Evolutionary conservation across 805 yeast genomes (phyloP).

Genomic region (Nakazawaea ernobii): DNA sequence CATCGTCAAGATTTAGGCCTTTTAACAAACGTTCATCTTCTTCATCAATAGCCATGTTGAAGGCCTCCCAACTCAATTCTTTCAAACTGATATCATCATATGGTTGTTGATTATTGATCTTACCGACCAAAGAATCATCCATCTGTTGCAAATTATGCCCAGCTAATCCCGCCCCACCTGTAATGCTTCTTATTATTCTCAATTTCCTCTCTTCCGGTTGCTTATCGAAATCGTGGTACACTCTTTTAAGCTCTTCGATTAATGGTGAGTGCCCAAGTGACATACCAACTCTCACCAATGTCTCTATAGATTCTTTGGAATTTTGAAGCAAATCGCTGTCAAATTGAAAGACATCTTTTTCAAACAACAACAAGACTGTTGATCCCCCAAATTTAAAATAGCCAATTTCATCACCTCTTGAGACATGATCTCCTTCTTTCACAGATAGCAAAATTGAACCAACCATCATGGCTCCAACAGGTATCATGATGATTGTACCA

Average conservation of each 20-base stretch:
- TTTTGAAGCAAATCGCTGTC: slow-evolving; percentile 73
- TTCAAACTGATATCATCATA: slow-evolving; percentile 3
- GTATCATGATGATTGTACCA: slow-evolving; percentile 70
- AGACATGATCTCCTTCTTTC: slow-evolving; percentile 48
- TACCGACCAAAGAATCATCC: slow-evolving; percentile 7
- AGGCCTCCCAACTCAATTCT: slow-evolving; percentile 15
- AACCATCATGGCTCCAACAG: slow-evolving; percentile 99
- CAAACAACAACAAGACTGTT: slow-evolving; percentile 67
- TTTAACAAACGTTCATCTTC: slow-evolving; percentile 20
- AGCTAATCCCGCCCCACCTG: slow-evolving; percentile 39
- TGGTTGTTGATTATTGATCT: background rate
- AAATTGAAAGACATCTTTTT: slow-evolving; percentile 42
- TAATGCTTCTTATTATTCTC: slow-evolving; percentile 49
- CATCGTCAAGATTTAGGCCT: slow-evolving; percentile 19
- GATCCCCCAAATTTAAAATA: slow-evolving; percentile 97
- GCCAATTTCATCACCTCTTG: slow-evolving; percentile 81
- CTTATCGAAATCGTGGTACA: slow-evolving; percentile 37
- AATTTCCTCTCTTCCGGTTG: slow-evolving; percentile 41
- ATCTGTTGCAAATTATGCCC: slow-evolving; percentile 10
- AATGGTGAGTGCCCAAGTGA: slow-evolving; percentile 73
- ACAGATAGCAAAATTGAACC: slow-evolving; percentile 80
- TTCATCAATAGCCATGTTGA: slow-evolving; percentile 12
- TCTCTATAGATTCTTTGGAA: slow-evolving; percentile 67
- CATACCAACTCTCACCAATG: slow-evolving; percentile 86
- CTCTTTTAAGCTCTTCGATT: slow-evolving; percentile 42